phyloP scores from a whole-genome alignment of 768 basidiomycete species.

The Fomitopsis serialis region DNA sequence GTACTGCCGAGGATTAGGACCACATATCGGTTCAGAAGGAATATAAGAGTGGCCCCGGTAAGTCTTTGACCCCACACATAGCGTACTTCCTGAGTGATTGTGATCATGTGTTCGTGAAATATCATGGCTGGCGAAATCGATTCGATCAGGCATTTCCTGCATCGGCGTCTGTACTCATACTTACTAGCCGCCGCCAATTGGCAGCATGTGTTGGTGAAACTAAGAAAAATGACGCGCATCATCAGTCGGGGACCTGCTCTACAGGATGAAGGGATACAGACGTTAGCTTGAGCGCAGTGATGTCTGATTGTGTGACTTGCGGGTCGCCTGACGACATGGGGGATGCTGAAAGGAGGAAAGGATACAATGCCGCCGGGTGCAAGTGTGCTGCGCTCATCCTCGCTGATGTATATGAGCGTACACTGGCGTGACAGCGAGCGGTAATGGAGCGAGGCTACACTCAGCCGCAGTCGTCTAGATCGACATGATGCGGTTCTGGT shows the following conservation, averaged over 20 bases:
- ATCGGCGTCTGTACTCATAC: neutral
- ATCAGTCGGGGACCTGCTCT: too few relatives aligned
- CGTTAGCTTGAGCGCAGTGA: neutral
- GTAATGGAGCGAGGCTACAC: too few relatives aligned
- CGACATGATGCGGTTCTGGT: too few relatives aligned
- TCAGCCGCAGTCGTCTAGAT: too few relatives aligned
- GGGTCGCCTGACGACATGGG: neutral
- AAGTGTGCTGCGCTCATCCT: too few relatives aligned
- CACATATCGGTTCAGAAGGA: conserved; percentile 11
- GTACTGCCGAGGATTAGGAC: neutral
- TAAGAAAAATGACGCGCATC: too few relatives aligned
- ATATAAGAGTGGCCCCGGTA: conserved; percentile 7
- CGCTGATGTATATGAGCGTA: too few relatives aligned
- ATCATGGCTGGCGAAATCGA: conserved; percentile 3
- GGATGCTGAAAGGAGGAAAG: neutral
- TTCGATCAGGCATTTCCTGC: neutral
- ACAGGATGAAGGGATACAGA: neutral
- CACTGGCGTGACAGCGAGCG: too few relatives aligned
- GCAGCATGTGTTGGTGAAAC: conserved; percentile 1
- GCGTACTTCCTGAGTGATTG: conserved; percentile 5
- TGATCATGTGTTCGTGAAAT: conserved; percentile 10
- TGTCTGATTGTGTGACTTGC: neutral
- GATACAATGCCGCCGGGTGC: too few relatives aligned
- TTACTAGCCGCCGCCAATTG: conserved; percentile 1
- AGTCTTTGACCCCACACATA: conserved; percentile 8